These are phyloP conservation scores for Pythium graminicola DNA, from an alignment of 352 stramenopile genomes.

Conservation along the genomic window DNA sequence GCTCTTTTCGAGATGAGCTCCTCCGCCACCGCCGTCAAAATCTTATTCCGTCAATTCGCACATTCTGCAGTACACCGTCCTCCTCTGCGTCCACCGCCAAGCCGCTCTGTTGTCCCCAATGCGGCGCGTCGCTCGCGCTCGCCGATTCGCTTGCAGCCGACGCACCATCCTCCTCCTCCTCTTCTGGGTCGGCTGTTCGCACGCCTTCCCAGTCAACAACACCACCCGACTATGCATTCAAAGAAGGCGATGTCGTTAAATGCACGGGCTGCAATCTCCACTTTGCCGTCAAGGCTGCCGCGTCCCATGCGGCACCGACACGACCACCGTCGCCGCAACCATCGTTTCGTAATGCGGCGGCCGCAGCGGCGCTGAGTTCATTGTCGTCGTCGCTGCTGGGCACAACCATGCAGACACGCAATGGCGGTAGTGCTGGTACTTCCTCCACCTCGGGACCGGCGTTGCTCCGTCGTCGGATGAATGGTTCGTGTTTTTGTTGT, in stretches of 20 bases:
- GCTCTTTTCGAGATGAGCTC: not conserved
- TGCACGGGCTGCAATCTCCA: constrained; percentile 63
- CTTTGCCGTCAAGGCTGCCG: constrained; percentile 55
- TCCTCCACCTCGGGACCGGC: constrained; percentile 1
- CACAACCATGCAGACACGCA: constrained; percentile 39
- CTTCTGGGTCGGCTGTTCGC: constrained; percentile 11
- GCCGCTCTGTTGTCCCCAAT: constrained; percentile 60
- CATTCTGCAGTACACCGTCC: constrained; percentile 8
- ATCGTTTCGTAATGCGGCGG: constrained; percentile 55
- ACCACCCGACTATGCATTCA: constrained; percentile 30
- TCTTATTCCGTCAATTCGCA: constrained; percentile 1
- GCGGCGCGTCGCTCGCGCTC: constrained; percentile 45
- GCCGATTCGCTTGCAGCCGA: constrained; percentile 26
- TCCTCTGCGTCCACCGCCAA: constrained; percentile 8
- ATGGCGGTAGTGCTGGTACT: constrained; percentile 28
- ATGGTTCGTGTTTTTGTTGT: constrained; percentile 18
- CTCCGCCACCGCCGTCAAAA: not conserved
- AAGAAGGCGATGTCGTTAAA: constrained; percentile 74
- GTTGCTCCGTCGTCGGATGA: constrained; percentile 41
- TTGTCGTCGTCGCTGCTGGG: constrained; percentile 50
- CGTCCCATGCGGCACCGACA: constrained; percentile 11
- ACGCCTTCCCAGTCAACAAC: not conserved
- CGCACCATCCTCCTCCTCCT: not conserved
- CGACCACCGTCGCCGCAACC: constrained; percentile 11
- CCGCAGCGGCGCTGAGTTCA: constrained; percentile 56